Evolutionary conservation across 352 stramenopile genomes (phyloP).

Genomic region (Phytopythium boreale): DNA sequence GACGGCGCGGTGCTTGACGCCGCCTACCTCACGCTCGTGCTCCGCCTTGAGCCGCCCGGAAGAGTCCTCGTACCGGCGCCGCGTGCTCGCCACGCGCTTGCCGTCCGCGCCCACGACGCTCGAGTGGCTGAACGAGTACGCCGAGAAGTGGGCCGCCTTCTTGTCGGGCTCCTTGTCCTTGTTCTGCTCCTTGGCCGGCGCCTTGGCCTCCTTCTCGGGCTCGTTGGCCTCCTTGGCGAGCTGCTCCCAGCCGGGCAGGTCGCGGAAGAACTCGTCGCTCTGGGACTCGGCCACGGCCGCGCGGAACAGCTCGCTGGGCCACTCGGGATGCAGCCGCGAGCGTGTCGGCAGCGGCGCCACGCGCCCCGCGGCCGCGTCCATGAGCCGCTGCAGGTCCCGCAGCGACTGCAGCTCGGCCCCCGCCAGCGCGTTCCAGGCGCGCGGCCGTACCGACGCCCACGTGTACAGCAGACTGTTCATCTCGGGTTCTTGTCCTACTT

Average conservation of each 20-base stretch:
- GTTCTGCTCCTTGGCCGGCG: background rate
- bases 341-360: slow-evolving; percentile 9
- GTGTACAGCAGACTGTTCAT: slow-evolving; percentile 5
- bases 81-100: slow-evolving; percentile 26
- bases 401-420: slow-evolving; percentile 39
- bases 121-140: slow-evolving; percentile 44
- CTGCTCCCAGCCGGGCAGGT: slow-evolving; percentile 20
- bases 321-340: slow-evolving; percentile 12
- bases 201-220: background rate
- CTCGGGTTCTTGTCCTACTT: background rate
- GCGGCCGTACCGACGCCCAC: slow-evolving; percentile 42
- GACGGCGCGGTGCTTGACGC: slow-evolving; percentile 27
- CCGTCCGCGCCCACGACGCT: slow-evolving; percentile 34
- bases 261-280: slow-evolving; percentile 50
- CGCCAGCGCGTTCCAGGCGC: slow-evolving; percentile 43
- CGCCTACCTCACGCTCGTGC: slow-evolving; percentile 35
- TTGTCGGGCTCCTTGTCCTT: slow-evolving; percentile 3
- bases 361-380: slow-evolving; percentile 16
- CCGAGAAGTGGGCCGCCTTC: slow-evolving; percentile 16
- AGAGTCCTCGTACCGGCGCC: slow-evolving; percentile 42
- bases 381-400: slow-evolving; percentile 25
- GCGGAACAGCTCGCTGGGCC: slow-evolving; percentile 11
- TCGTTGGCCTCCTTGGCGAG: background rate
- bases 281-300: slow-evolving; percentile 16
- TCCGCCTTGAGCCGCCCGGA: slow-evolving; percentile 37